A percentile compares a stretch with the other conserved stretches of the same genome.
phyloP scores from a whole-genome alignment of 169 alveolate genomes.

The Cyclospora cayetanensis region DNA sequence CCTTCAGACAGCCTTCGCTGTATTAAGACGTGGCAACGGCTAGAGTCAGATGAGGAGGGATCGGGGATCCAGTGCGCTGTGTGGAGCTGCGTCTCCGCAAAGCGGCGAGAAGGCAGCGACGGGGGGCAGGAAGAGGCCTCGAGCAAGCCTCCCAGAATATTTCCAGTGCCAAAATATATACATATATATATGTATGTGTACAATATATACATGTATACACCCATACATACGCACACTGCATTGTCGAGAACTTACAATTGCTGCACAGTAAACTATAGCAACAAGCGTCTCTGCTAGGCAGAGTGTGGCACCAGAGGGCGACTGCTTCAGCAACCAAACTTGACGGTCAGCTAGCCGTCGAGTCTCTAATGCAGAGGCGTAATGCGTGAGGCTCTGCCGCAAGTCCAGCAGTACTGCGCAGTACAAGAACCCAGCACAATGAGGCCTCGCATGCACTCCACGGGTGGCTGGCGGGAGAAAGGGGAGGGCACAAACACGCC shows the following conservation, averaged over 20 bases:
- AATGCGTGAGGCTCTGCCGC: slow-evolving; percentile 81
- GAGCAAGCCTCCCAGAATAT: too few relatives aligned
- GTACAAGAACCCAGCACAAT: too few relatives aligned
- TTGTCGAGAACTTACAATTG: slow-evolving; percentile 68
- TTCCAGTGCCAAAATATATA: not conserved
- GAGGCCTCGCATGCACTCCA: too few relatives aligned
- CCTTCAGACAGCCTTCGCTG: not conserved
- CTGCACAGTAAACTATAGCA: slow-evolving; percentile 77
- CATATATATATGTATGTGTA: too few relatives aligned
- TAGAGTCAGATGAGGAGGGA: too few relatives aligned
- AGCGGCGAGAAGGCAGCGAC: too few relatives aligned
- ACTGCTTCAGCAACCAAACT: slow-evolving; percentile 91
- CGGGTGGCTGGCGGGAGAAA: too few relatives aligned
- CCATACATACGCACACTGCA: not conserved
- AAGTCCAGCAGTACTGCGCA: slow-evolving; percentile 78
- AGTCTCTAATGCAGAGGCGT: slow-evolving; percentile 82
- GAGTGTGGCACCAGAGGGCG: slow-evolving; percentile 88
- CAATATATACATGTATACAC: not conserved
- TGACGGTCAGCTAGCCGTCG: slow-evolving; percentile 88
- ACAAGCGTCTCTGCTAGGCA: slow-evolving; percentile 81
- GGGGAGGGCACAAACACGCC: not conserved
- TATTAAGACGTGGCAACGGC: too few relatives aligned
- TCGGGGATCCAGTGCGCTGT: too few relatives aligned
- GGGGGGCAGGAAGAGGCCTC: too few relatives aligned
- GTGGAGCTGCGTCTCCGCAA: too few relatives aligned